These are phyloP conservation scores for Fusarium sp. DNA, from an alignment of 2,329 filamentous ascomycete species.

Conservation along the genomic window DNA sequence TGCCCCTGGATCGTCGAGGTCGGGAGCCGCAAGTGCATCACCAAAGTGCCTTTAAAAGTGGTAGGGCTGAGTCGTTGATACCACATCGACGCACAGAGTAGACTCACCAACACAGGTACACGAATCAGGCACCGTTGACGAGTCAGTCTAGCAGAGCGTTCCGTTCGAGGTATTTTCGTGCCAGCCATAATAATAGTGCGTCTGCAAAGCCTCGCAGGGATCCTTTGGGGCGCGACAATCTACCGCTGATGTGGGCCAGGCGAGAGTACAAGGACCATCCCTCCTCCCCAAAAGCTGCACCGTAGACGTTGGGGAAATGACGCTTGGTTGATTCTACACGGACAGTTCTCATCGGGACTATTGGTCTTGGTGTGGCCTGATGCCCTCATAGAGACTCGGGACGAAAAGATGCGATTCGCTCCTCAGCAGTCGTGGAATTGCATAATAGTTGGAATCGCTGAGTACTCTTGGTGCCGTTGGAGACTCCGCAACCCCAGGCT, in stretches of 20 bases:
- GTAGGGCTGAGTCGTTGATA: conserved; percentile 39
- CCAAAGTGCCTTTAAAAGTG: conserved; percentile 25
- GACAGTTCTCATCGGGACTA: conserved; percentile 36
- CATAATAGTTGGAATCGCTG: conserved; percentile 26
- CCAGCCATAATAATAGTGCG: conserved; percentile 13
- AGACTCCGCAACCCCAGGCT: conserved; percentile 17
- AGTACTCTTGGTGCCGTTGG: conserved; percentile 13
- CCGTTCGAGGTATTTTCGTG: conserved; percentile 37
- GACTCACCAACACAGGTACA: conserved; percentile 18
- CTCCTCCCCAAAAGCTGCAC: conserved; percentile 23
- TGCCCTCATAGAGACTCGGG: conserved; percentile 16
- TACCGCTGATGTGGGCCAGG: conserved; percentile 30
- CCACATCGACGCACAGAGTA: conserved; percentile 29
- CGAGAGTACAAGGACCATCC: conserved; percentile 38
- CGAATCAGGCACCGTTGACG: conserved; percentile 15
- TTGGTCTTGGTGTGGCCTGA: conserved; percentile 41
- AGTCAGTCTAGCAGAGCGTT: conserved; percentile 9
- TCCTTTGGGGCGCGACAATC: conserved; percentile 34
- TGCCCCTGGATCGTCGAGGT: conserved; percentile 32
- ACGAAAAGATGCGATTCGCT: conserved; percentile 25
- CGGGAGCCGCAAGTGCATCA: conserved; percentile 32
- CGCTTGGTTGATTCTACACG: conserved; percentile 31
- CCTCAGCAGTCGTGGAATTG: conserved; percentile 19
- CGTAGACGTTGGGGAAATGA: conserved; percentile 42
- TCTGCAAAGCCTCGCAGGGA: conserved; percentile 27